Evolutionary conservation across 148 eudicot genomes (phyloP).

Genomic region (Camellia granthamiana): DNA sequence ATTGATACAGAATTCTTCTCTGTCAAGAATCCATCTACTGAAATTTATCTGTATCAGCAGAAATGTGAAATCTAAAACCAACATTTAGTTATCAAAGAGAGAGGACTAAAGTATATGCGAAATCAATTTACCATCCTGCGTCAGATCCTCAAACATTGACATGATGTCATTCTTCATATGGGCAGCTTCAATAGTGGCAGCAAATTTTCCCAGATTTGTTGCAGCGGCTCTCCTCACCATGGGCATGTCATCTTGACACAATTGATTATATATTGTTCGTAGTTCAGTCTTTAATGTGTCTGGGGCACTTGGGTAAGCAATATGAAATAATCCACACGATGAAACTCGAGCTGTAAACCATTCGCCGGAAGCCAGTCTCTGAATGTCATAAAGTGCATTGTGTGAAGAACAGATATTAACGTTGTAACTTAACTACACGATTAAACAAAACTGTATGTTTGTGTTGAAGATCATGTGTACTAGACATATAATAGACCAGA

Average conservation of each 20-base stretch:
- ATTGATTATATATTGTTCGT: constrained; percentile 49
- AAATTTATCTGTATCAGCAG: neutral
- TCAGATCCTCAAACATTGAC: constrained; percentile 60
- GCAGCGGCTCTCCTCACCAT: constrained; percentile 72
- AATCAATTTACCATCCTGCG: constrained; percentile 49
- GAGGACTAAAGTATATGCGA: neutral
- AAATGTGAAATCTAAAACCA: neutral
- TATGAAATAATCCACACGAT: constrained; percentile 59
- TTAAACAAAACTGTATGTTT: neutral
- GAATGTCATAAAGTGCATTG: neutral
- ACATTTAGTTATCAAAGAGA: neutral
- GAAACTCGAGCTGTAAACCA: constrained; percentile 73
- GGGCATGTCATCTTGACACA: constrained; percentile 77
- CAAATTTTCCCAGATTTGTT: constrained; percentile 57
- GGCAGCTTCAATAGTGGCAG: constrained; percentile 59
- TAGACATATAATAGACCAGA: neutral
- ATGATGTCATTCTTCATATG: constrained; percentile 51
- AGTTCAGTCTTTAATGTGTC: constrained; percentile 48
- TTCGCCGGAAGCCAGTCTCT: constrained; percentile 70
- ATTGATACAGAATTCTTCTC: neutral
- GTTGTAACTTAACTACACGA: neutral
- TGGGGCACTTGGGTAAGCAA: constrained; percentile 61
- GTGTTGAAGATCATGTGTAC: neutral
- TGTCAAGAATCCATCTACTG: neutral
- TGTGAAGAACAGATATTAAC: neutral